Evolutionary conservation across 805 yeast species (phyloP).

Genomic region (Saturnispora galanensis): DNA sequence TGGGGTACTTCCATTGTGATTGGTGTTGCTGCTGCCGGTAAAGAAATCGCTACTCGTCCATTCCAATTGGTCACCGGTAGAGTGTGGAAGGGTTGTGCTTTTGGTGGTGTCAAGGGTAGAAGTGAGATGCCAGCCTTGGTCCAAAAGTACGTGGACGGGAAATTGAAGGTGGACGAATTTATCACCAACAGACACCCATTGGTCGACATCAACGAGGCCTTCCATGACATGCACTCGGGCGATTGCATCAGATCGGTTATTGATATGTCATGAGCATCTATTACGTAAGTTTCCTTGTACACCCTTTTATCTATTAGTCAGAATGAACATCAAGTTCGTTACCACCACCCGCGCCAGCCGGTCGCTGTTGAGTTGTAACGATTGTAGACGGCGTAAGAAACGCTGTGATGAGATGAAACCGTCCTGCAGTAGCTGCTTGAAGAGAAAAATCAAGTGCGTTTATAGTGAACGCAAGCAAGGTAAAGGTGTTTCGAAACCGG

Average conservation of each 20-base stretch:
- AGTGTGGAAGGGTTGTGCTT: conserved; percentile 99
- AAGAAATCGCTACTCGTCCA: conserved; percentile 94
- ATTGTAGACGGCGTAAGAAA: conserved; percentile 39
- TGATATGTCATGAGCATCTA: conserved; percentile 20
- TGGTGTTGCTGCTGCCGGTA: conserved; percentile 98
- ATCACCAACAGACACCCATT: conserved; percentile 83
- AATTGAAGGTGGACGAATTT: conserved; percentile 85
- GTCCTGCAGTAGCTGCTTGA: conserved; percentile 31
- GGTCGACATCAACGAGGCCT: conserved; percentile 74
- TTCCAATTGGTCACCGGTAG: conserved; percentile 98
- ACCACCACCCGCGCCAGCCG: conserved; percentile 4
- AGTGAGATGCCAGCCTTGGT: conserved; percentile 88
- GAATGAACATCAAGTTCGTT: conserved; percentile 8
- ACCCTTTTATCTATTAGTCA: conserved; percentile 2
- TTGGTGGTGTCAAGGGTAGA: conserved; percentile 98
- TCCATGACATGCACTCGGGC: conserved; percentile 92
- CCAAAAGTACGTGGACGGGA: conserved; percentile 72
- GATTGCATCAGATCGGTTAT: conserved; percentile 86
- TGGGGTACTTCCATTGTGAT: conserved; percentile 95
- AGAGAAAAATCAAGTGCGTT: conserved; percentile 23
- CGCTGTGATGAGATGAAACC: conserved; percentile 36
- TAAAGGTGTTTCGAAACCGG: not conserved
- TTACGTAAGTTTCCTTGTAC: not conserved
- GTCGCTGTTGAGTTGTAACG: conserved; percentile 8
- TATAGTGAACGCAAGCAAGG: conserved; percentile 21